Evolutionary conservation across 202 grass and related monocot genomes (phyloP).

Genomic region (Bolboschoenoplectus hybrid): DNA sequence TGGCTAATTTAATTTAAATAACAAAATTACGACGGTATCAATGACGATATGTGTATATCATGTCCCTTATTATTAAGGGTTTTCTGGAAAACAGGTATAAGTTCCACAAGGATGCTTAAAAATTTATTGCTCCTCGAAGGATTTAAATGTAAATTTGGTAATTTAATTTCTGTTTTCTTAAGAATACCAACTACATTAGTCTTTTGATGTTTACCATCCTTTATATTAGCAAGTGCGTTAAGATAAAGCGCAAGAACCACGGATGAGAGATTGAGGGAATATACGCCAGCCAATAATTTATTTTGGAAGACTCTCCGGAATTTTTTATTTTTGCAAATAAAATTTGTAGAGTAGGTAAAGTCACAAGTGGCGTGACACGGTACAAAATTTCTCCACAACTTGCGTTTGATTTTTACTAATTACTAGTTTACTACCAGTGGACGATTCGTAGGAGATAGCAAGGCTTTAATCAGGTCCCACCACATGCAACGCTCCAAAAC

Average conservation of each 20-base stretch:
- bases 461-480: slow-evolving; percentile 3
- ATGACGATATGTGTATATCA: no score
- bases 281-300: neutral
- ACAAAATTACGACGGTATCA: no score
- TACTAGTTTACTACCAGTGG: neutral
- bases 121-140: neutral
- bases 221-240: neutral
- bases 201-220: neutral
- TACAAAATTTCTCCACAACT: neutral
- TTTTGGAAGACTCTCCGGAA: neutral
- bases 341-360: neutral
- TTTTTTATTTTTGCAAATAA: neutral
- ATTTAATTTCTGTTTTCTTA: neutral
- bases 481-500: neutral
- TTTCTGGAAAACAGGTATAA: neutral
- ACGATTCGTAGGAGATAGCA: neutral
- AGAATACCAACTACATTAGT: neutral
- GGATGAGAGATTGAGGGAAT: neutral
- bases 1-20: no score
- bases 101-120: neutral
- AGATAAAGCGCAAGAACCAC: slow-evolving; percentile 11
- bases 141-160: neutral
- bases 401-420: neutral
- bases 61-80: no score
- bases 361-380: neutral